Percentiles rank a stretch among this genome's conserved stretches.
Evolutionary conservation across 768 basidiomycete genomes (phyloP).

Genomic region (Lactifluus rugatus): DNA sequence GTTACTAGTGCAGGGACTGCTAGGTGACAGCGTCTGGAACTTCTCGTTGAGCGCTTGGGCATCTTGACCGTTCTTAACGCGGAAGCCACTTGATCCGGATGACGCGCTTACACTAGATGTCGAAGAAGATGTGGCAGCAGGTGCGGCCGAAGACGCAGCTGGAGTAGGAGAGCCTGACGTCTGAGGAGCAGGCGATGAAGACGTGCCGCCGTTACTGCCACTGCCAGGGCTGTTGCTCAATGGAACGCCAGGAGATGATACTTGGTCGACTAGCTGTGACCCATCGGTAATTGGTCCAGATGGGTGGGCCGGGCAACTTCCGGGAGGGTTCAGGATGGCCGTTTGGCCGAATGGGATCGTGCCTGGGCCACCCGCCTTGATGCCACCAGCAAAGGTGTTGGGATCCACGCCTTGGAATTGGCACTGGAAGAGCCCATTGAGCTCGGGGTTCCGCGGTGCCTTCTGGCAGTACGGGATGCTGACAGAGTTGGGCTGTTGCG

Average conservation of each 20-base stretch:
- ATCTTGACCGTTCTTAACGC: constrained; percentile 28
- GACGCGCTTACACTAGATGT: background rate
- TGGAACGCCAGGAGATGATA: constrained; percentile 29
- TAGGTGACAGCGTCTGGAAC: constrained; percentile 26
- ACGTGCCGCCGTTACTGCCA: background rate
- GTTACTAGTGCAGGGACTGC: constrained; percentile 27
- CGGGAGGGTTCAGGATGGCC: constrained; percentile 34
- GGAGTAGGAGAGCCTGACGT: background rate
- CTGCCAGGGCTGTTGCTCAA: background rate
- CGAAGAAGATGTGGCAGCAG: background rate
- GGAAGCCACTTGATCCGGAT: constrained; percentile 9
- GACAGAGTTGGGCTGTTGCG: constrained; percentile 32
- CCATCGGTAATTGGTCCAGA: constrained; percentile 42
- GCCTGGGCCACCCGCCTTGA: constrained; percentile 34
- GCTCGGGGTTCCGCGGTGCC: constrained; percentile 42
- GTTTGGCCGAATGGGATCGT: constrained; percentile 45
- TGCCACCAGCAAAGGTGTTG: constrained; percentile 36
- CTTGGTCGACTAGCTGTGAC: constrained; percentile 31
- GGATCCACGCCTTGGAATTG: constrained; percentile 42
- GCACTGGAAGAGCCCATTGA: constrained; percentile 49
- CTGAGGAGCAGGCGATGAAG: constrained; percentile 6
- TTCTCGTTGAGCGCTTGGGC: constrained; percentile 31
- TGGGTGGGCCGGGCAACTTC: constrained; percentile 43
- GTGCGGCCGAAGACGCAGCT: background rate
- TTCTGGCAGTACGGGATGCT: constrained; percentile 44